phyloP scores from a whole-genome alignment of 805 yeast species.

The Nakazawaea sp. region DNA sequence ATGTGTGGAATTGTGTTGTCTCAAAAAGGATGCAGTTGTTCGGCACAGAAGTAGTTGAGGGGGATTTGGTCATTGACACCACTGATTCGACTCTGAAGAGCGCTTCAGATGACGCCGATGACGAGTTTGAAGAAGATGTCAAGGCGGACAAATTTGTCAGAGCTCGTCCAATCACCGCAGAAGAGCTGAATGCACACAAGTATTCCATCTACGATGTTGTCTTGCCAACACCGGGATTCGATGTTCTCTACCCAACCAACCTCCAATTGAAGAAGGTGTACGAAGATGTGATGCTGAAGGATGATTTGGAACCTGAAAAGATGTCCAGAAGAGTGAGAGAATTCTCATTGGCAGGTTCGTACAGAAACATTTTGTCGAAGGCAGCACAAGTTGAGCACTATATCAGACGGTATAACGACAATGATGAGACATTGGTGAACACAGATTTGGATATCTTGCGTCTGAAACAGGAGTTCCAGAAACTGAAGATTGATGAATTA shows the following conservation, averaged over 20 bases:
- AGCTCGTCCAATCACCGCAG: slow-evolving; percentile 70
- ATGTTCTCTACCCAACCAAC: slow-evolving; percentile 78
- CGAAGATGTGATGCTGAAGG: slow-evolving; percentile 66
- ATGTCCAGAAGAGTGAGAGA: slow-evolving; percentile 86
- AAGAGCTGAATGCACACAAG: slow-evolving; percentile 53
- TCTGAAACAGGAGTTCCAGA: slow-evolving; percentile 20
- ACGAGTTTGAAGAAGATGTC: slow-evolving; percentile 66
- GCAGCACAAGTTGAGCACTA: slow-evolving; percentile 60
- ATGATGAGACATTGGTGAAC: slow-evolving; percentile 64
- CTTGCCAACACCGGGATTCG: slow-evolving; percentile 95
- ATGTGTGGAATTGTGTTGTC: slow-evolving; percentile 86
- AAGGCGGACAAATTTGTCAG: slow-evolving; percentile 48
- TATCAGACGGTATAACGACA: slow-evolving; percentile 52
- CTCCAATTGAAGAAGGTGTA: slow-evolving; percentile 53
- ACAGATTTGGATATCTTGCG: slow-evolving; percentile 66
- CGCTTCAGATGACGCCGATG: slow-evolving; percentile 30
- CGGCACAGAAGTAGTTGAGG: slow-evolving; percentile 67
- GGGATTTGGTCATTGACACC: slow-evolving; percentile 65
- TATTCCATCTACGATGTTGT: slow-evolving; percentile 78
- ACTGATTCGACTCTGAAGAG: slow-evolving; percentile 8
- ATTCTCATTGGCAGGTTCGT: slow-evolving; percentile 88
- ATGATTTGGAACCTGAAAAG: slow-evolving; percentile 74
- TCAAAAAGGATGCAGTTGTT: slow-evolving; percentile 65
- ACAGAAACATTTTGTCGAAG: slow-evolving; percentile 64
- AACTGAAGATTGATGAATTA: slow-evolving; percentile 1